These are phyloP conservation scores for Clitoria ternatea DNA, from an alignment of 306 rosid species.

Conservation along the genomic window DNA sequence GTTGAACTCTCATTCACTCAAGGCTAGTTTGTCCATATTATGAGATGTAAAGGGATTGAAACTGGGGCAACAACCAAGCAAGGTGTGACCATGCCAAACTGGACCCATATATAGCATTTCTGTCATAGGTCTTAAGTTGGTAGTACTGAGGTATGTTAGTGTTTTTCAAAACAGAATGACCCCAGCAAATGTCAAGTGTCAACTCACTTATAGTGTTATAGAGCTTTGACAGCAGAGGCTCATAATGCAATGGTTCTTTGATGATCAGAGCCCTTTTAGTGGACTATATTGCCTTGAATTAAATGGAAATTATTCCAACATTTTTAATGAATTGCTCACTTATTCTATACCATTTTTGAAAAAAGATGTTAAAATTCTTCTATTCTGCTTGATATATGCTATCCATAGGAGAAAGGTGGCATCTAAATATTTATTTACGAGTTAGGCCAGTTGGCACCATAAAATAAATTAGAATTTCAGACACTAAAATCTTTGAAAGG, in stretches of 20 bases:
- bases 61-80: neutral
- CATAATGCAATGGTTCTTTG: neutral
- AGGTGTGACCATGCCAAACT: slow-evolving; percentile 24
- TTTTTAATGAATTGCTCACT: slow-evolving; percentile 4
- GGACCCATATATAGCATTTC: neutral
- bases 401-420: neutral
- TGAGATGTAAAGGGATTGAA: slow-evolving; percentile 22
- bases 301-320: slow-evolving; percentile 13
- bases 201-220: neutral
- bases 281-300: slow-evolving; percentile 10
- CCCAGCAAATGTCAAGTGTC: neutral
- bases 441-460: slow-evolving; percentile 35
- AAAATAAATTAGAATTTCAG: neutral
- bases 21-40: slow-evolving; percentile 26
- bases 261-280: neutral
- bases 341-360: slow-evolving; percentile 6
- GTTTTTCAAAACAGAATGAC: slow-evolving; percentile 6
- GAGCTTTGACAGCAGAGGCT: slow-evolving; percentile 11
- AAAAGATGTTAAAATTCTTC: neutral
- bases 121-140: slow-evolving; percentile 7
- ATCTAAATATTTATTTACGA: neutral
- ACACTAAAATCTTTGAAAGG: neutral
- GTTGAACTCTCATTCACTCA: slow-evolving; percentile 11
- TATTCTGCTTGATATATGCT: neutral
- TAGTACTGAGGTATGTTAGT: neutral